These are phyloP conservation scores for Bremia lactucae DNA, from an alignment of 352 stramenopile genomes.

Conservation along the genomic window DNA sequence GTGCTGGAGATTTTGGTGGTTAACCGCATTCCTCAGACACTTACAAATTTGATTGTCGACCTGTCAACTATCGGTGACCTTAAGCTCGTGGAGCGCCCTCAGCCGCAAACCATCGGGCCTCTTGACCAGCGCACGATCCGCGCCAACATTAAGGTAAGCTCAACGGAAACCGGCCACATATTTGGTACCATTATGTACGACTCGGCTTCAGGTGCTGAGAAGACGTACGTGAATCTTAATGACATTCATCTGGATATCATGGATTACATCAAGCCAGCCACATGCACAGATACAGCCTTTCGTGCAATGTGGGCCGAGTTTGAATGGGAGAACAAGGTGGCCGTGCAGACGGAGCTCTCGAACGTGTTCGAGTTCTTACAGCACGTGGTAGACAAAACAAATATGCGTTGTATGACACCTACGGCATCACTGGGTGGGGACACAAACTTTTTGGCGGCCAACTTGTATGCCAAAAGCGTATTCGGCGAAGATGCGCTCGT, in stretches of 20 bases:
- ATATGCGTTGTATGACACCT: constrained; percentile 99
- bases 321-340: constrained; percentile 99
- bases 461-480: constrained; percentile 88
- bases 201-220: constrained; percentile 90
- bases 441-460: constrained; percentile 90
- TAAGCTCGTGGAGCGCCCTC: constrained; percentile 98
- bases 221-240: constrained; percentile 99
- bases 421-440: constrained; percentile 79
- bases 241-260: constrained; percentile 99
- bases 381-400: constrained; percentile 97
- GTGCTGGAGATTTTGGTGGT: constrained; percentile 98
- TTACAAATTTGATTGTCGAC: constrained; percentile 98
- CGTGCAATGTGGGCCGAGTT: constrained; percentile 99
- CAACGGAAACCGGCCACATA: constrained; percentile 99
- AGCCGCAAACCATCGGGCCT: constrained; percentile 95
- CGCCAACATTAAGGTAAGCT: constrained; percentile 99
- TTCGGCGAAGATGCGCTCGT: constrained; percentile 98
- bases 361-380: constrained; percentile 96
- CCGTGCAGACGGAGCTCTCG: constrained; percentile 94
- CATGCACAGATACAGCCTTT: constrained; percentile 94
- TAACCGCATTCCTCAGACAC: constrained; percentile 96
- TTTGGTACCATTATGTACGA: constrained; percentile 99
- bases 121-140: constrained; percentile 94
- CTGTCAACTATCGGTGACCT: constrained; percentile 98
- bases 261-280: constrained; percentile 98